These are phyloP conservation scores for Circinella minor DNA, from an alignment of 371 early-diverging fungal species.

Conservation along the genomic window DNA sequence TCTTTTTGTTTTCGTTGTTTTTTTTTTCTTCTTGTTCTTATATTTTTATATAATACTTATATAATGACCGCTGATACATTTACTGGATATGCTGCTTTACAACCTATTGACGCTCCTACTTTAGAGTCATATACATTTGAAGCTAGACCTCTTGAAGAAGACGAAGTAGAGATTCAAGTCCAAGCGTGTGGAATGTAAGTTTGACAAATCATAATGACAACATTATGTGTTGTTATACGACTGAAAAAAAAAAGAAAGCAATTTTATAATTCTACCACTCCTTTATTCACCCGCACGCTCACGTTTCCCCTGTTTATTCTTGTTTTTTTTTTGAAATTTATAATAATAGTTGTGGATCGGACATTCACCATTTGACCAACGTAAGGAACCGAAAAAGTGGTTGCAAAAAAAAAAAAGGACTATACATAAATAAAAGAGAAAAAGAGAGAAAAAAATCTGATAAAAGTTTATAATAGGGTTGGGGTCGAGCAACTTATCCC, in stretches of 20 bases:
- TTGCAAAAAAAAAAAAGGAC: not conserved
- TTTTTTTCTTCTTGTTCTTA: not conserved
- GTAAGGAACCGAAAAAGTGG: constrained; percentile 13
- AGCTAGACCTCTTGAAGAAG: constrained; percentile 39
- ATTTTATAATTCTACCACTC: no score
- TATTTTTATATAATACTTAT: not conserved
- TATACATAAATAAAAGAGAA: no score
- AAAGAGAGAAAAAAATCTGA: not conserved
- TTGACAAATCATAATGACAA: not conserved
- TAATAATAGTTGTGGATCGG: constrained; percentile 53
- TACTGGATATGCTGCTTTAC: constrained; percentile 40
- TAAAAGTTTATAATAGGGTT: constrained; percentile 38
- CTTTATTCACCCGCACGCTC: no score
- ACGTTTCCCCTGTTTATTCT: no score
- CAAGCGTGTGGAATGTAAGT: constrained; percentile 63
- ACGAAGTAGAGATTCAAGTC: constrained; percentile 67
- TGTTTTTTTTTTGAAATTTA: no score
- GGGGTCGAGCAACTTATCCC: constrained; percentile 54
- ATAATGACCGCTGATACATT: constrained; percentile 28
- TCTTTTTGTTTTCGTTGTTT: not conserved
- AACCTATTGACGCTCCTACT: constrained; percentile 29
- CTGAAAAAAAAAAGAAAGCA: not conserved
- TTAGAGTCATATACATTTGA: constrained; percentile 48
- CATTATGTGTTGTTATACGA: not conserved
- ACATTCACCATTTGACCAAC: constrained; percentile 46